Percentiles rank a stretch among this genome's conserved stretches.
Evolutionary conservation across 768 basidiomycete species (phyloP).

Genomic region (Pleurotus platypus): DNA sequence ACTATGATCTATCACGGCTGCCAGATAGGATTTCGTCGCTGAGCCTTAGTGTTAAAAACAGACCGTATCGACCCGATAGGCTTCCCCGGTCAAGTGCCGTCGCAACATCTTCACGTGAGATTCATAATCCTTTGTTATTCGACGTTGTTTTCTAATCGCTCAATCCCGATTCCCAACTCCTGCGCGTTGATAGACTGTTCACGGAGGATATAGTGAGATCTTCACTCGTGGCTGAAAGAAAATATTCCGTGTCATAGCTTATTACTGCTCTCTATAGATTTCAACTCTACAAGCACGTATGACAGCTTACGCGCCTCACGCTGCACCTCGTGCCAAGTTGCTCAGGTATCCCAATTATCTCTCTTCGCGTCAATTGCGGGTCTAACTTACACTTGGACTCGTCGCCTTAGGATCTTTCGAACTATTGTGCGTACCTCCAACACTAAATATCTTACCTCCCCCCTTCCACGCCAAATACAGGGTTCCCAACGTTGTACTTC

Average conservation of each 20-base stretch:
- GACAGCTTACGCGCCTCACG: conserved; percentile 28
- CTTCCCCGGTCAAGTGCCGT: conserved; percentile 28
- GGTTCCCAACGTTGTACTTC: conserved; percentile 41
- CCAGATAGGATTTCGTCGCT: no score
- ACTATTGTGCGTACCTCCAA: conserved; percentile 27
- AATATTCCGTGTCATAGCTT: neutral
- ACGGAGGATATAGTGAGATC: conserved; percentile 32
- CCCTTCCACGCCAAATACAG: conserved; percentile 13
- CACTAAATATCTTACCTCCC: neutral
- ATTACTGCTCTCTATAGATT: conserved; percentile 20
- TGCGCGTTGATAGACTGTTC: conserved; percentile 26
- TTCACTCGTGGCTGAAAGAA: neutral
- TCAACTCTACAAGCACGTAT: conserved; percentile 29
- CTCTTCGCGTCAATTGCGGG: neutral
- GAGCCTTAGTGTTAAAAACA: conserved; percentile 1
- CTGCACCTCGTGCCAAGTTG: conserved; percentile 35
- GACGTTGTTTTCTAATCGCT: no score
- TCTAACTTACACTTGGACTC: neutral
- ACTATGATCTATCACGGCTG: no score
- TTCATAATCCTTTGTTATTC: no score
- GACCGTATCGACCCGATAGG: conserved; percentile 38
- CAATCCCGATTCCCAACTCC: neutral
- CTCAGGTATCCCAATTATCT: conserved; percentile 18
- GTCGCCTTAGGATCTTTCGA: conserved; percentile 28
- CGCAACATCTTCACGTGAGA: conserved; percentile 38